These are phyloP conservation scores for Huiozyma naganishii DNA, from an alignment of 805 yeast genomes.

Conservation along the genomic window DNA sequence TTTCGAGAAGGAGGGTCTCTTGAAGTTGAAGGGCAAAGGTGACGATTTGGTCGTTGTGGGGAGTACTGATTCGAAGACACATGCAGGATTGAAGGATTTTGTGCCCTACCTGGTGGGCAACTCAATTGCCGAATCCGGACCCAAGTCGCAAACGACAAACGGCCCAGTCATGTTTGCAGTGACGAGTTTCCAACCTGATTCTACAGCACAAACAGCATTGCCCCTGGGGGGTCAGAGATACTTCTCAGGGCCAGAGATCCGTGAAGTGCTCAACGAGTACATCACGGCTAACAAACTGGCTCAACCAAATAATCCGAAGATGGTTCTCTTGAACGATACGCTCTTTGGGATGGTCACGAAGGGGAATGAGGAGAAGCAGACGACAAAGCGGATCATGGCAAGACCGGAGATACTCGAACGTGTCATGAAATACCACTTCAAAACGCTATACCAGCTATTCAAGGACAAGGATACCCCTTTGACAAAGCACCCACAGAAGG, in stretches of 20 bases:
- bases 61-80: slow-evolving; percentile 37
- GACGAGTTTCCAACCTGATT: slow-evolving; percentile 48
- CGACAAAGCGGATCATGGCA: slow-evolving; percentile 24
- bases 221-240: slow-evolving; percentile 27
- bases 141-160: slow-evolving; percentile 15
- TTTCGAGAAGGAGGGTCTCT: slow-evolving; percentile 65
- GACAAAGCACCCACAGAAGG: slow-evolving; percentile 41
- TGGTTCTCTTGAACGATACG: slow-evolving; percentile 44
- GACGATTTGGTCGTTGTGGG: slow-evolving; percentile 59
- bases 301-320: slow-evolving; percentile 40
- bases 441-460: slow-evolving; percentile 40
- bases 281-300: slow-evolving; percentile 43
- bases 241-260: slow-evolving; percentile 47
- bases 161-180: slow-evolving; percentile 16
- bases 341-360: slow-evolving; percentile 32
- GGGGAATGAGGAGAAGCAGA: slow-evolving; percentile 13
- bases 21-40: slow-evolving; percentile 72
- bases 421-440: slow-evolving; percentile 35
- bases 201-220: slow-evolving; percentile 36
- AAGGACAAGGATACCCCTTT: slow-evolving; percentile 31
- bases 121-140: slow-evolving; percentile 10
- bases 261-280: slow-evolving; percentile 43
- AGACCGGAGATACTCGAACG: slow-evolving; percentile 38
- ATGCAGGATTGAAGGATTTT: slow-evolving; percentile 39
- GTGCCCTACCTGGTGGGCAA: slow-evolving; percentile 44